These are phyloP conservation scores for Hyaloperonospora arabidopsidis DNA, from an alignment of 352 stramenopile genomes.

Conservation along the genomic window DNA sequence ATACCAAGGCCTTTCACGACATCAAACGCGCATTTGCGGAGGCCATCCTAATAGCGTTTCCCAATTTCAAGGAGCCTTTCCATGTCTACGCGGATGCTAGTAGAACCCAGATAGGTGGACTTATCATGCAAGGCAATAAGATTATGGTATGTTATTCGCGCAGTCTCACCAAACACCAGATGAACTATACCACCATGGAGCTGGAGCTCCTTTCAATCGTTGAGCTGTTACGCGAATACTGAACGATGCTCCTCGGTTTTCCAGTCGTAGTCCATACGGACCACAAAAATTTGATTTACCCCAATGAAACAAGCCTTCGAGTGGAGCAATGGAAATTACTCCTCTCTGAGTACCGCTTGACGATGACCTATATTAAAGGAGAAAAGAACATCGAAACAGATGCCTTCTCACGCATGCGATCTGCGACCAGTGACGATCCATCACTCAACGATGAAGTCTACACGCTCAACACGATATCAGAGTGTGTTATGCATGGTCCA, in stretches of 20 bases:
- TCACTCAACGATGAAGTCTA: neutral
- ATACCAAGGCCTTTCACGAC: neutral
- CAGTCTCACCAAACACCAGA: neutral
- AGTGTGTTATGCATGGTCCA: neutral
- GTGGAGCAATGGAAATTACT: slow-evolving; percentile 4
- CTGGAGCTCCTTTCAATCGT: slow-evolving; percentile 1
- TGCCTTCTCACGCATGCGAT: slow-evolving; percentile 1
- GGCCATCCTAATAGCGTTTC: slow-evolving; percentile 1
- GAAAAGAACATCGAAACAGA: neutral
- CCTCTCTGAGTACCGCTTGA: slow-evolving; percentile 2
- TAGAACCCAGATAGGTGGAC: neutral
- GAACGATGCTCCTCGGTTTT: slow-evolving; percentile 6
- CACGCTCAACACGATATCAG: neutral
- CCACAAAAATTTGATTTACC: slow-evolving; percentile 5
- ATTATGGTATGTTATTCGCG: slow-evolving; percentile 3
- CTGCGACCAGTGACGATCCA: neutral
- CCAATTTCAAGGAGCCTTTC: neutral
- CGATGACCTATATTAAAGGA: neutral
- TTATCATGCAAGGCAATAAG: neutral
- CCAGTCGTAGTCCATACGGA: neutral
- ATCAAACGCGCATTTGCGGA: slow-evolving; percentile 1
- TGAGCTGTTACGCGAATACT: neutral
- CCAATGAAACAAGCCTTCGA: neutral
- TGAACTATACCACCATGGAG: slow-evolving; percentile 8
- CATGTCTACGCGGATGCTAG: slow-evolving; percentile 3